These are phyloP conservation scores for Beauveria rudraprayagi DNA, from an alignment of 2,329 filamentous ascomycete species.

Conservation along the genomic window DNA sequence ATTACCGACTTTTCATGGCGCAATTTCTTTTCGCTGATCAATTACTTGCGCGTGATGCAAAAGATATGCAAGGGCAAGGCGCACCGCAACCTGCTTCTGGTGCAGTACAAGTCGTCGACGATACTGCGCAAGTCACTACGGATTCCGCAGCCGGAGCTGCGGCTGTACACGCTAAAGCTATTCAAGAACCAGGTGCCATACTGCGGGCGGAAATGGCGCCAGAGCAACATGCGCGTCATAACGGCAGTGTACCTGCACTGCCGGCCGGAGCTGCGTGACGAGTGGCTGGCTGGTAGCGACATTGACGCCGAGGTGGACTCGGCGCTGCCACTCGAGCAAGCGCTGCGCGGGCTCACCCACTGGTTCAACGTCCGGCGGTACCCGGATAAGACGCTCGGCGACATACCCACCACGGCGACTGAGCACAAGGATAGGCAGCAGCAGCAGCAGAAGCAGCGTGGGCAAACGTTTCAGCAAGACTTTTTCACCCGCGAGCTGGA, in stretches of 20 bases:
- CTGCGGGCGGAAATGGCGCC: constrained; percentile 95
- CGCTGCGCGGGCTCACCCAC: constrained; percentile 78
- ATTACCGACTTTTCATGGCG: constrained; percentile 88
- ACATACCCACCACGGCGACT: constrained; percentile 49
- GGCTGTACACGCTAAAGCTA: constrained; percentile 91
- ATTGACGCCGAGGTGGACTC: constrained; percentile 92
- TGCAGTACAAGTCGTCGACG: constrained; percentile 90
- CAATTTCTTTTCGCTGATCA: constrained; percentile 92
- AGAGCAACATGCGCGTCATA: constrained; percentile 97
- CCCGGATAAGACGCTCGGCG: constrained; percentile 64
- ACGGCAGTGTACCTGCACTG: constrained; percentile 94
- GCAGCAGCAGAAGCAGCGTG: neutral
- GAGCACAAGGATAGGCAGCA: constrained; percentile 34
- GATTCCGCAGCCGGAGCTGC: constrained; percentile 77
- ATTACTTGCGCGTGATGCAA: constrained; percentile 91
- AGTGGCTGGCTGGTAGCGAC: constrained; percentile 87
- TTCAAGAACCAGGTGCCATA: constrained; percentile 99
- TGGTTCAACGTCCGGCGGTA: constrained; percentile 88
- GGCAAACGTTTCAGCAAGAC: constrained; percentile 46
- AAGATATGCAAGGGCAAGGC: constrained; percentile 96
- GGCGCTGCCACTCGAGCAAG: constrained; percentile 84
- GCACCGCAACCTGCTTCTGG: constrained; percentile 85
- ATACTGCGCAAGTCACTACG: constrained; percentile 89
- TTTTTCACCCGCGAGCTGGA: constrained; percentile 75
- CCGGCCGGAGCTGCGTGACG: constrained; percentile 83